Base-by-base conservation (phyloP, 1,139 yeast species). In the Saccharomyces hybrid region DNA sequence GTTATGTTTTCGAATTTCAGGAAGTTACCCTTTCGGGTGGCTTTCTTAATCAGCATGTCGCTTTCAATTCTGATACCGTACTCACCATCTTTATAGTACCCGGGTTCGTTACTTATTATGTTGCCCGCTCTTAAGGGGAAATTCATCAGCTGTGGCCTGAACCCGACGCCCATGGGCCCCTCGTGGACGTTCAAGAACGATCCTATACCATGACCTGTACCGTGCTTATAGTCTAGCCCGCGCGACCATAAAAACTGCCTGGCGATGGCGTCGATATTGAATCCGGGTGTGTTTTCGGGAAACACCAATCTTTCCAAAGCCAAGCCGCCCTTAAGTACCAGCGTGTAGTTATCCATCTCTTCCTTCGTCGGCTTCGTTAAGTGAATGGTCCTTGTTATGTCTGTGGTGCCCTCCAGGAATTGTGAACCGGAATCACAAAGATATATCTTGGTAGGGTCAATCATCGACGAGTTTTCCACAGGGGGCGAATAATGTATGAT, bases 121-220 rank as follows among this genome's bases (percentile, higher is more conserved):
- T 89, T 88, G 34, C 99, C 99, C 25, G 63, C 63, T 52, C 67
- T 57, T 49, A 75, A 59, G 13, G 75, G 69, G 58, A 56, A 67
- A 8, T 65, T 59, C 23, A 66, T 63, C 47, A 71, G 60, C 26
- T 62, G 63, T 20, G 70, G 73, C 61, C 87, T 78, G 62, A 84
- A 81, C 1, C 97, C 95, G 63, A 93, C 86, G 8, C 98, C 97
- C 56, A 91, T 83, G 13, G 99, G 99, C 4, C 96, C 96, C 69
- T 95, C 98, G 69, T 95, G 99, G 47, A 93, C 99, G 67, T 93
- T 93, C 60, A 95, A 79, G 68, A 77, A 93, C 0, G 96, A 78
- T 3, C 97, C 99, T 52, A 93, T 83, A n/a, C 99, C 99, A 70
- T 95, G 99, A 1, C 97, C 95, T 0, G 99, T 93, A 30, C 99